A percentile compares a stretch with the other conserved stretches of the same genome.
phyloP scores from a whole-genome alignment of 108 stramenopile genomes.

The Cyclotella distinguenda region DNA sequence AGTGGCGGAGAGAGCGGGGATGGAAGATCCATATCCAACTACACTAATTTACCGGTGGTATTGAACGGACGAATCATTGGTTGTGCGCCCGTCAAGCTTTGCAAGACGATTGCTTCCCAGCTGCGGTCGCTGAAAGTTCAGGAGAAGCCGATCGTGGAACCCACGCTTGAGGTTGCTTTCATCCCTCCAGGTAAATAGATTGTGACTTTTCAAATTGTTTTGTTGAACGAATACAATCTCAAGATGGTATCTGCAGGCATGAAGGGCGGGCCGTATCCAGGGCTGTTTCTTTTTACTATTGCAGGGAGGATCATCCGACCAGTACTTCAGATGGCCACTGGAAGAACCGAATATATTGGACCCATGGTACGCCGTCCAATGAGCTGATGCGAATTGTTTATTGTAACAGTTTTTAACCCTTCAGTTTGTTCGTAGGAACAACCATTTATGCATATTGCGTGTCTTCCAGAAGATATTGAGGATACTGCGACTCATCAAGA shows the following conservation, averaged over 20 bases:
- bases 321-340: constrained; percentile 85
- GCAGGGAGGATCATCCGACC: constrained; percentile 91
- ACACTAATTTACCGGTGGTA: constrained; percentile 69
- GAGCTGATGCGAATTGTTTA: background rate
- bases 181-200: constrained; percentile 62
- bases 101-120: constrained; percentile 67
- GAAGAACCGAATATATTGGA: constrained; percentile 90
- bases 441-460: constrained; percentile 94
- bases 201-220: no score
- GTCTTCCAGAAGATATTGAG: constrained; percentile 89
- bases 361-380: constrained; percentile 55
- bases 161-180: constrained; percentile 74
- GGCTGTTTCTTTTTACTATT: constrained; percentile 88
- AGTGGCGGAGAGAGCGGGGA: constrained; percentile 67
- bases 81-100: constrained; percentile 51
- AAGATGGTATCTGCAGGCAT: constrained; percentile 29
- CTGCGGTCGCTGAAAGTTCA: constrained; percentile 75
- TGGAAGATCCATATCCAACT: constrained; percentile 51
- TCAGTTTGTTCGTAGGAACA: constrained; percentile 64
- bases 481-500: constrained; percentile 94
- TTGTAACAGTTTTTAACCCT: background rate
- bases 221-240: background rate
- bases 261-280: constrained; percentile 89
- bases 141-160: constrained; percentile 54
- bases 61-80: constrained; percentile 82